phyloP scores from a whole-genome alignment of 1,284 basidiomycete genomes.

The Ceratobasidium sp. region DNA sequence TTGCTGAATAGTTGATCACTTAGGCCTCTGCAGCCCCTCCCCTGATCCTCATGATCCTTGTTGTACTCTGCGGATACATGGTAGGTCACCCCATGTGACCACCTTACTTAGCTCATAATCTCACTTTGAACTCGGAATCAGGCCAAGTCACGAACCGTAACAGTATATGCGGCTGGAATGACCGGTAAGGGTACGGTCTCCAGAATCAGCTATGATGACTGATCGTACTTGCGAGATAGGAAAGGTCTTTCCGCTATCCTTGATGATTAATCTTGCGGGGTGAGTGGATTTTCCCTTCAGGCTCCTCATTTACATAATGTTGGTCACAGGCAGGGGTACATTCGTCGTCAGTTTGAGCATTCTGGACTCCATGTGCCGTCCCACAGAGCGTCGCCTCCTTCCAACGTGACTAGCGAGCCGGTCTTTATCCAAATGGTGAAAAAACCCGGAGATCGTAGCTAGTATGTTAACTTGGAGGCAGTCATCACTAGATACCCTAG shows the following conservation, averaged over 20 bases:
- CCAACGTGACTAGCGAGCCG: not conserved
- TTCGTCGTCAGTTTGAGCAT: not conserved
- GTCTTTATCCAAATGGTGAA: not conserved
- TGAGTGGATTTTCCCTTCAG: not conserved
- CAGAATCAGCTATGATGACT: not conserved
- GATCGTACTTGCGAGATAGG: not conserved
- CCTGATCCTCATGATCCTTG: not conserved
- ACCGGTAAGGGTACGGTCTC: not conserved
- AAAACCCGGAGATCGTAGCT: too few species aligned
- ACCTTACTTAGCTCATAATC: not conserved
- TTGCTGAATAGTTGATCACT: not conserved
- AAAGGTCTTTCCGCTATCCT: conserved; percentile 6
- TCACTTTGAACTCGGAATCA: not conserved
- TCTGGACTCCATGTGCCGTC: not conserved
- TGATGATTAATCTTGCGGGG: conserved; percentile 21
- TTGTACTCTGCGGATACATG: not conserved
- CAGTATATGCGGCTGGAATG: not conserved
- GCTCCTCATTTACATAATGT: not conserved
- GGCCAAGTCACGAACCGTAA: not conserved
- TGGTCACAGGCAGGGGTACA: not conserved
- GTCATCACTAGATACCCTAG: too few species aligned
- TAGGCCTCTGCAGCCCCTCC: conserved; percentile 21
- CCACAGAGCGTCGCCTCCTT: not conserved
- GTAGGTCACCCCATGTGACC: conserved; percentile 5
- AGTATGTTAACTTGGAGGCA: too few species aligned